Evolutionary conservation across 441 rosid genomes (phyloP), one percentile per base, ranked within the genome.

Genomic region (Lepidium campestre): DNA sequence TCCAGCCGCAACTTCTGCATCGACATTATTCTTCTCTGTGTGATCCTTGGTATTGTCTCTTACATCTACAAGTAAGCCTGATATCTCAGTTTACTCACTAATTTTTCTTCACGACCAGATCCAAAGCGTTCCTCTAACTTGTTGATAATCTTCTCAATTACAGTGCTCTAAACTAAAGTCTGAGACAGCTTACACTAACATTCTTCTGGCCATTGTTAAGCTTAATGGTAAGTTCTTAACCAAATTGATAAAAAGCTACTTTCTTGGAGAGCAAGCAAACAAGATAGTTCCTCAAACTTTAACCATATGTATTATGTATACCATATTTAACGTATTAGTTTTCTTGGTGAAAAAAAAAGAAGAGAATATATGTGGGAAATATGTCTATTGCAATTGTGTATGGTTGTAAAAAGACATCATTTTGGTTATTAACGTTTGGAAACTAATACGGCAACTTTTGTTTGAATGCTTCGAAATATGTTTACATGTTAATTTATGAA

Each of bases 1-100:
- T 87, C 96, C 15, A 85, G 90, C 69, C 77, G 85, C 66, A 93
- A 93, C 81, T 82, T 93, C 79, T 89, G 93, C 73, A 72, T 94
- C 14, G 96, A 89, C 78, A 86, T 91, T 70, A 61, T 85, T 70
- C 79, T 89, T 66, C 69, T 94, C 49, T 85, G 90, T 81, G 77
- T 94, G 36, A 77, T 94, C 47, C 79, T 91, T 50, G 92, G 96
- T 31, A 85, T 91, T 39, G 82, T 85, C 68, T 84, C 85, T 67
- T 87, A 91, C 81, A 61, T 94, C 60, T 89, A 91, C 84, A 83
- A 85, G 96, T 91, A 83, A 91, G 89, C 77, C 50, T 65, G 12
- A 7, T 34, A 32, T 55, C 15, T 50, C 17, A 62, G 22, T 29
- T 54, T 0, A 20, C 11, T n/a, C n/a, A 13, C 44, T 7, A 36